A percentile compares a stretch with the other conserved stretches of the same genome.
phyloP scores from a whole-genome alignment of 73 alveolate genomes.

The Tetrahymena malaccensis region DNA sequence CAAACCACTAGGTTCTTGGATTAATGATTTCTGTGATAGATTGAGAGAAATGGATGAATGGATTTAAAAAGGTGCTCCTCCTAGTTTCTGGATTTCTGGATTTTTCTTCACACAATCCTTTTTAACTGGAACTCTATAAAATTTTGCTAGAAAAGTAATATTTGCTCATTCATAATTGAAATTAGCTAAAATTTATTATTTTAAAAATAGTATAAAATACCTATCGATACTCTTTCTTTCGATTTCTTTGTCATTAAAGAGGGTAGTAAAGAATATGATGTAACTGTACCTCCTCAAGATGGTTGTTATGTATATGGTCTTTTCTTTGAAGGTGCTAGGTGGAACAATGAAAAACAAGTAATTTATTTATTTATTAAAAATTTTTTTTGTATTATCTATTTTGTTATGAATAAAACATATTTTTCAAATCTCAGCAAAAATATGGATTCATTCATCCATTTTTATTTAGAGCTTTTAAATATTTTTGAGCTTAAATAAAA shows the following conservation, averaged over 20 bases:
- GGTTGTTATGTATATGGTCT: constrained; percentile 99
- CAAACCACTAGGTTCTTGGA: constrained; percentile 99
- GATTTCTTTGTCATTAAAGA: constrained; percentile 85
- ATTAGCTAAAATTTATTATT: constrained; percentile 68
- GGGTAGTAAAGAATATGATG: constrained; percentile 76
- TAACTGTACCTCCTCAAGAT: constrained; percentile 82
- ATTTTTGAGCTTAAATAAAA: no score
- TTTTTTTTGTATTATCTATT: no score
- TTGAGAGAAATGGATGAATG: constrained; percentile 97
- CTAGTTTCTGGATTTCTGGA: constrained; percentile 99
- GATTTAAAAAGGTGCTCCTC: constrained; percentile 98
- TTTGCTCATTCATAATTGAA: neutral
- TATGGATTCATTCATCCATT: no score
- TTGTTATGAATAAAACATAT: neutral
- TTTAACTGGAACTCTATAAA: constrained; percentile 97
- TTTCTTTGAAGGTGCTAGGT: constrained; percentile 99
- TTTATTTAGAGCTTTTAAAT: no score
- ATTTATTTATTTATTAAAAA: neutral
- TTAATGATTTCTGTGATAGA: constrained; percentile 94
- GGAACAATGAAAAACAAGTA: constrained; percentile 81
- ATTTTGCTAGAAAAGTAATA: constrained; percentile 81
- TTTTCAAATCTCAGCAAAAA: no score
- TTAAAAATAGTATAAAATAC: constrained; percentile 82
- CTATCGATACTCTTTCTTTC: constrained; percentile 86
- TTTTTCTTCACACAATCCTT: constrained; percentile 99